These are phyloP conservation scores for Rhodomyrtus psidioides DNA, from an alignment of 441 rosid genomes.

Conservation along the genomic window DNA sequence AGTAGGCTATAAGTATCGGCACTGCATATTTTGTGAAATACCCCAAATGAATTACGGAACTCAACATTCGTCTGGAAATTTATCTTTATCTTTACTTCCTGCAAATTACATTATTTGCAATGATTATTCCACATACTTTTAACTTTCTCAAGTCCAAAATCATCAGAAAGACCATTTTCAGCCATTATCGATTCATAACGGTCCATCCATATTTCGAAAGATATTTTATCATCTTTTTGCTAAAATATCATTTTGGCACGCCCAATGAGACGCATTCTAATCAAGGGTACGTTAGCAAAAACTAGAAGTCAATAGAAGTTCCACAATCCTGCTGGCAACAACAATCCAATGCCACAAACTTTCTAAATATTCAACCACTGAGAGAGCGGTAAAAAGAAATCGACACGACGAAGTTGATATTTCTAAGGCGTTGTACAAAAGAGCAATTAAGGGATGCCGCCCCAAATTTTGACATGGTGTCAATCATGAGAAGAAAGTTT, in stretches of 20 bases:
- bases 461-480: background rate
- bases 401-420: background rate
- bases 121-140: background rate
- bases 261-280: background rate
- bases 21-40: background rate
- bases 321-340: background rate
- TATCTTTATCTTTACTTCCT: background rate
- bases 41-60: background rate
- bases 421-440: background rate
- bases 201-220: background rate
- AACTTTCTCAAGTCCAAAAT: background rate
- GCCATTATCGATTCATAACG: background rate
- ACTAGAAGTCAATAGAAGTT: background rate
- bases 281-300: background rate
- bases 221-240: background rate
- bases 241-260: background rate
- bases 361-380: background rate
- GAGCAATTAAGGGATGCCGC: background rate
- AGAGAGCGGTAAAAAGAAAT: background rate
- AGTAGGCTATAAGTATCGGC: background rate
- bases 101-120: background rate
- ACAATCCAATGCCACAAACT: too few species aligned
- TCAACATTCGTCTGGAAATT: background rate
- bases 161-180: background rate
- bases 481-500: background rate